Conservation (phyloP, 805 yeast genomes). For the Candida pseudofarinosa region DNA sequence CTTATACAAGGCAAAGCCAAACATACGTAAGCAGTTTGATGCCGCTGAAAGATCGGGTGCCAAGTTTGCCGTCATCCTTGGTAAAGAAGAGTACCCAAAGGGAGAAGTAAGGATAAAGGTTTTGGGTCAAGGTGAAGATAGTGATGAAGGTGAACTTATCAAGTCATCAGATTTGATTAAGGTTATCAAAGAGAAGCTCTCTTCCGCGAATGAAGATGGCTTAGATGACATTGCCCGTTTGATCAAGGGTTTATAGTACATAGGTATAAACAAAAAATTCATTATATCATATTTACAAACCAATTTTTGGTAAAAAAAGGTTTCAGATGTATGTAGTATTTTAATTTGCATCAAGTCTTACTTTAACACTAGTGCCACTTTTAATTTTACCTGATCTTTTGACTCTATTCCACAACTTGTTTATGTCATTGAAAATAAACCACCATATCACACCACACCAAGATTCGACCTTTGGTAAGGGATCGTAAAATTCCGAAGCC, state of each 20-base stretch:
- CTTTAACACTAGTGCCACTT: slow-evolving; percentile 24
- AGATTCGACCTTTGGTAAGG: slow-evolving; percentile 69
- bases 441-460: slow-evolving; percentile 77
- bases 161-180: slow-evolving; percentile 55
- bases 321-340: slow-evolving; percentile 1
- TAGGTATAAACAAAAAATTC: slow-evolving; percentile 1
- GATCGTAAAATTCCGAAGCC: slow-evolving; percentile 79
- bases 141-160: slow-evolving; percentile 80
- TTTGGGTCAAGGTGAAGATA: slow-evolving; percentile 82
- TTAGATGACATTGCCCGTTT: slow-evolving; percentile 62
- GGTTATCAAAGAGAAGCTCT: slow-evolving; percentile 39
- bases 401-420: slow-evolving; percentile 77
- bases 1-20: slow-evolving; percentile 88
- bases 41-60: slow-evolving; percentile 96
- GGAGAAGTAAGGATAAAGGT: slow-evolving; percentile 84
- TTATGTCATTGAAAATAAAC: slow-evolving; percentile 64
- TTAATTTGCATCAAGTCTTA: slow-evolving; percentile 2
- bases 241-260: slow-evolving; percentile 46
- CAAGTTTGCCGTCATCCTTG: slow-evolving; percentile 84
- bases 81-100: slow-evolving; percentile 85
- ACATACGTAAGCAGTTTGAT: slow-evolving; percentile 93
- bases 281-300: slow-evolving; percentile 1
- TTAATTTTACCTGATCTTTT: slow-evolving; percentile 50
- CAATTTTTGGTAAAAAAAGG: slow-evolving; percentile 3
- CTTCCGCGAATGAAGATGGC: slow-evolving; percentile 45